Percentiles rank a stretch among this genome's conserved stretches.
Conservation (phyloP, 1,139 yeast genomes). For the Protomyces inundatus region DNA sequence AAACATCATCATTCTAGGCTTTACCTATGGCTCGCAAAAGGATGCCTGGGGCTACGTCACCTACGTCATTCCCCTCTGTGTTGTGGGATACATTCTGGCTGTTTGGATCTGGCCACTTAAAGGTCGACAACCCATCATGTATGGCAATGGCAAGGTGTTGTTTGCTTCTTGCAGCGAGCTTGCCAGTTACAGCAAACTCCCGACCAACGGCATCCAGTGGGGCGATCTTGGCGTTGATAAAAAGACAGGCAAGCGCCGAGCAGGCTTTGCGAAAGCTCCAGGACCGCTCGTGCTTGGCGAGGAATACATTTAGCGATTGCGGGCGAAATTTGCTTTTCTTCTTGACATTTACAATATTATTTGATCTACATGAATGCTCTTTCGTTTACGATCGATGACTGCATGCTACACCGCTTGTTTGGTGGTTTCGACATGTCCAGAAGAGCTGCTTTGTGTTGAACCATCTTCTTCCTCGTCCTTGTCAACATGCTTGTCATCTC, state of each 20-base stretch:
- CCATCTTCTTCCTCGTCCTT: too few relatives aligned
- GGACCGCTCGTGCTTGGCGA: background rate
- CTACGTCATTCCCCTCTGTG: background rate
- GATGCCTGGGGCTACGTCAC: background rate
- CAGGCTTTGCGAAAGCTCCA: background rate
- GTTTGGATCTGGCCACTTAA: background rate
- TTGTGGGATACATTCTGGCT: background rate
- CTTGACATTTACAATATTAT: too few relatives aligned
- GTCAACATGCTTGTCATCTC: too few relatives aligned
- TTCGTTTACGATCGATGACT: too few relatives aligned
- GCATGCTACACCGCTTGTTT: too few relatives aligned
- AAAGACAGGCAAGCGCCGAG: background rate
- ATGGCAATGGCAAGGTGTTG: slow-evolving; percentile 5
- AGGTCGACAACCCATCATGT: slow-evolving; percentile 2
- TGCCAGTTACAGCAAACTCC: background rate
- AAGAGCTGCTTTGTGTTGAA: too few relatives aligned
- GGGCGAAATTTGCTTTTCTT: background rate
- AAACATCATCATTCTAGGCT: background rate
- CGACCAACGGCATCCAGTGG: slow-evolving; percentile 7
- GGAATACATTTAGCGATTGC: background rate
- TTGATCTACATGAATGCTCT: too few relatives aligned
- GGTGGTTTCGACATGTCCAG: too few relatives aligned
- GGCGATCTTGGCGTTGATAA: background rate
- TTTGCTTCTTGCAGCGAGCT: background rate
- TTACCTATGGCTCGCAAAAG: slow-evolving; percentile 1